Percentiles rank a stretch among this genome's conserved stretches.
These are phyloP conservation scores for Bromus sterilis DNA, from an alignment of 176 grass and related monocot species.

Conservation along the genomic window DNA sequence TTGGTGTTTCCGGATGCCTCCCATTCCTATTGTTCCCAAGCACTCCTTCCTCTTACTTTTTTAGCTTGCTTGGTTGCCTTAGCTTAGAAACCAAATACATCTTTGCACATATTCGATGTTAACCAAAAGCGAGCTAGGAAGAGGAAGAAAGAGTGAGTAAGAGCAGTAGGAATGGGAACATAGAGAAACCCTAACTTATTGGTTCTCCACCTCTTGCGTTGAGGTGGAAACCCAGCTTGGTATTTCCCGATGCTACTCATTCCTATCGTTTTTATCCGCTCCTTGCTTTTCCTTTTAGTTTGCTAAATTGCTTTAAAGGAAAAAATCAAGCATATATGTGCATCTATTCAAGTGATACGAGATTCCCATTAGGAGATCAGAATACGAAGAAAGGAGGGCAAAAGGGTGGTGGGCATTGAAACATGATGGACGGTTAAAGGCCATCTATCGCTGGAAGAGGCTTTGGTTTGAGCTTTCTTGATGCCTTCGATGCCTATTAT, in stretches of 20 bases:
- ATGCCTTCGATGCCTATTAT: conserved; percentile 23
- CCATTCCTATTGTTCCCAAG: no score
- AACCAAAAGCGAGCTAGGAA: background rate
- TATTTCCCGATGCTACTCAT: conserved; percentile 13
- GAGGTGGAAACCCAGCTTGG: background rate
- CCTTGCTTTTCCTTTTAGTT: no score
- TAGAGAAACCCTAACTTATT: background rate
- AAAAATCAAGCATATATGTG: background rate
- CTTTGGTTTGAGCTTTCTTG: conserved; percentile 10
- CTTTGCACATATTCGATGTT: background rate
- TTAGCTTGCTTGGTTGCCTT: no score
- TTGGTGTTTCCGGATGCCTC: no score
- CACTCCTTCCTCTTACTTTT: conserved; percentile 12
- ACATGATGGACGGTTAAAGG: conserved; percentile 10
- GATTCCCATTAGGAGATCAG: background rate
- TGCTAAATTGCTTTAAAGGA: background rate
- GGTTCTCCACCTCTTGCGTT: background rate
- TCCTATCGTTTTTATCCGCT: no score
- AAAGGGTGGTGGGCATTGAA: conserved; percentile 7
- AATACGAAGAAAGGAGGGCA: conserved; percentile 21
- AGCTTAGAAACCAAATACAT: background rate
- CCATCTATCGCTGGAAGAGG: background rate
- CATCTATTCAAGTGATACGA: background rate
- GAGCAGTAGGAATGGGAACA: conserved; percentile 11
- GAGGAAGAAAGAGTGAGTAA: conserved; percentile 18